These are phyloP conservation scores for Cyberlindnera americana DNA, from an alignment of 805 yeast species.

Conservation along the genomic window DNA sequence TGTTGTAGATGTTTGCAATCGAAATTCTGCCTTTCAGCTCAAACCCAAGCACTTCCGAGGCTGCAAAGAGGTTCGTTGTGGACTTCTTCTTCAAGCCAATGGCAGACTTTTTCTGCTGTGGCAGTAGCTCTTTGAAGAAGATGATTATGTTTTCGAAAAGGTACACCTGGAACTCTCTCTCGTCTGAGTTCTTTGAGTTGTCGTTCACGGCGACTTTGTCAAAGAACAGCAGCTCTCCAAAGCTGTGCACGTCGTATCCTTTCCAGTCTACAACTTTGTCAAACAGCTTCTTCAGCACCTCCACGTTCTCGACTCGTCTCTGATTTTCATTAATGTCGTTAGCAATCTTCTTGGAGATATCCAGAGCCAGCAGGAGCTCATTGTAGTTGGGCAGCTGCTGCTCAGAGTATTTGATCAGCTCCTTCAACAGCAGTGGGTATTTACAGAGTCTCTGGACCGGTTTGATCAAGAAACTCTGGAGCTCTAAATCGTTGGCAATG, in stretches of 20 bases:
- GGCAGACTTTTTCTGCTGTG: constrained; percentile 45
- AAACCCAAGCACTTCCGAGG: constrained; percentile 34
- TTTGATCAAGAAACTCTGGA: constrained; percentile 84
- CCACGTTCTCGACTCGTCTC: constrained; percentile 83
- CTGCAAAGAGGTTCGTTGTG: constrained; percentile 22
- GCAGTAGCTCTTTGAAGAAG: constrained; percentile 56
- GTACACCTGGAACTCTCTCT: constrained; percentile 85
- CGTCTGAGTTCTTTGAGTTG: constrained; percentile 48
- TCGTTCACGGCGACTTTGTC: constrained; percentile 70
- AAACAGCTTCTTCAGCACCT: constrained; percentile 60
- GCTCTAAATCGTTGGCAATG: constrained; percentile 81
- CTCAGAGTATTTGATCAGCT: constrained; percentile 65
- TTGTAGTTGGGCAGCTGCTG: constrained; percentile 47
- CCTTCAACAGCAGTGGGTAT: constrained; percentile 80
- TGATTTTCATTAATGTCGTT: constrained; percentile 89
- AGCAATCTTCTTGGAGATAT: constrained; percentile 80
- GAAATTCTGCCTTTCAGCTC: constrained; percentile 82
- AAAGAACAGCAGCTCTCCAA: constrained; percentile 80
- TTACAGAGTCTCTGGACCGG: constrained; percentile 97
- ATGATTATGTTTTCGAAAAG: constrained; percentile 71
- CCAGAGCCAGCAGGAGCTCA: constrained; percentile 69
- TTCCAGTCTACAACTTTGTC: constrained; percentile 88
- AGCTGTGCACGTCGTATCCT: constrained; percentile 72
- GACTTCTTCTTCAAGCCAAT: constrained; percentile 40
- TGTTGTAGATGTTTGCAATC: constrained; percentile 58